Conservation (phyloP, 305 asterid genomes). For the Fraxinus latifolia region DNA sequence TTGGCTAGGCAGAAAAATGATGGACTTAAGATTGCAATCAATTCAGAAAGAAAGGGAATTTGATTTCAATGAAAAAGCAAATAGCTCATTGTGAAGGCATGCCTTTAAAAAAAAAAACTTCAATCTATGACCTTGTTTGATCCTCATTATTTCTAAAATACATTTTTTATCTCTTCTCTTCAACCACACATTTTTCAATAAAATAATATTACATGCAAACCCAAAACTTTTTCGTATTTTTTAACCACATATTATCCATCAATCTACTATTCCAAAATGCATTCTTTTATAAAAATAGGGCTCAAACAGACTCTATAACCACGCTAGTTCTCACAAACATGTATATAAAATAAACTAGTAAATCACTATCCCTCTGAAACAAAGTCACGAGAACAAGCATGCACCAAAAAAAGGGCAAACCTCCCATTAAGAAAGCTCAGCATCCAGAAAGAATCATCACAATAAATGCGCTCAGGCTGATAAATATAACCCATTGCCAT, state of each 20-base stretch:
- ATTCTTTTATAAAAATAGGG: no score
- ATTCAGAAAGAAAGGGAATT: background rate
- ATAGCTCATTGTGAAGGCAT: background rate
- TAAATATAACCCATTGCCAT: background rate
- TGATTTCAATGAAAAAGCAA: background rate
- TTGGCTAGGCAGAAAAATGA: constrained; percentile 5
- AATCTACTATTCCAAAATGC: no score
- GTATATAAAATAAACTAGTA: background rate
- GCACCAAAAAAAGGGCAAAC: background rate
- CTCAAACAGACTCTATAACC: no score
- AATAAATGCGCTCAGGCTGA: background rate
- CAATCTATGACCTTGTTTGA: background rate
- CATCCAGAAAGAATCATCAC: constrained; percentile 5
- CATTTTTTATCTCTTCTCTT: no score
- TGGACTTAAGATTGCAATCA: background rate
- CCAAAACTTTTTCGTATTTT: no score
- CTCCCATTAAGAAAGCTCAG: constrained; percentile 1
- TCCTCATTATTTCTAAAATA: no score
- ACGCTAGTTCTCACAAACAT: constrained; percentile 11
- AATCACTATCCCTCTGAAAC: background rate
- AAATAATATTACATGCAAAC: no score
- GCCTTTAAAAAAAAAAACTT: background rate
- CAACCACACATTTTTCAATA: no score
- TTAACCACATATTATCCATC: no score
- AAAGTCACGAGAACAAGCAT: constrained; percentile 6